These are phyloP conservation scores for Solanum rostratum DNA, from an alignment of 257 asterid genomes.

Conservation along the genomic window DNA sequence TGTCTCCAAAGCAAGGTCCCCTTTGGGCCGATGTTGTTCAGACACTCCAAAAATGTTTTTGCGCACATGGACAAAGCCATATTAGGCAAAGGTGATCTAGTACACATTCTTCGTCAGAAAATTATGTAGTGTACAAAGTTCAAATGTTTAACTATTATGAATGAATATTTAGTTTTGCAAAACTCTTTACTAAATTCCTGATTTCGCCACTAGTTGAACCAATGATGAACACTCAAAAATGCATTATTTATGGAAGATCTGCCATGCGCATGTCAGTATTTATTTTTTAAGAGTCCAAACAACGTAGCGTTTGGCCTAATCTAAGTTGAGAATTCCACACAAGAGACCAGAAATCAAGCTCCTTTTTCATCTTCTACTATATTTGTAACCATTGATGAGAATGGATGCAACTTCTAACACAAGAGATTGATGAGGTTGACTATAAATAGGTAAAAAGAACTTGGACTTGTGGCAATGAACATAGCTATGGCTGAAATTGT, in stretches of 20 bases:
- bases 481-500: neutral
- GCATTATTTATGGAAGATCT: rapidly evolving
- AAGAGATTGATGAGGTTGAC: neutral
- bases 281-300: neutral
- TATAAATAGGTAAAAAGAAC: neutral
- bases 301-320: neutral
- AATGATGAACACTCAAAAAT: neutral
- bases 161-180: neutral
- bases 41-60: neutral
- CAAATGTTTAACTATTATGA: neutral
- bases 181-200: neutral
- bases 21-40: neutral
- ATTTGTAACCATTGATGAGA: neutral
- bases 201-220: neutral
- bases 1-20: neutral
- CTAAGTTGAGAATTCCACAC: neutral
- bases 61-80: neutral
- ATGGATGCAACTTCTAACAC: neutral
- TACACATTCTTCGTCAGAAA: neutral
- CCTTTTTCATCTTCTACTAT: neutral
- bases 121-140: neutral
- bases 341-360: neutral
- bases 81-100: neutral
- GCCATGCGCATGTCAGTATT: neutral
- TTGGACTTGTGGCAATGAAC: neutral